Conservation (phyloP, 768 basidiomycete species). For the Kwoniella newhampshirensis region DNA sequence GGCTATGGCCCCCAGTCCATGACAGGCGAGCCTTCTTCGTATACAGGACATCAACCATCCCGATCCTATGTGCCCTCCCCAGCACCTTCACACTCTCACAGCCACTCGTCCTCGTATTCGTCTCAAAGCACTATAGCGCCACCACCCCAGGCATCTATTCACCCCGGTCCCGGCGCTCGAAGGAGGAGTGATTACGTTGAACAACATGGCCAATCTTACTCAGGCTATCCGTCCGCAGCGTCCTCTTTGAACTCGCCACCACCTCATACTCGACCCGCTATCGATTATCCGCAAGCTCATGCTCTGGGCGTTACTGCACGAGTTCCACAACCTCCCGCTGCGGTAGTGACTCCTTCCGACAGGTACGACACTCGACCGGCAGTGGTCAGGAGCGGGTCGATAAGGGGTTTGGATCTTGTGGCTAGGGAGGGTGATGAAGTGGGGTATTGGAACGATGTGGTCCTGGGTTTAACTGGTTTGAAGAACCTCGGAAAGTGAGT, state of each 20-base stretch:
- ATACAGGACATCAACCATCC: constrained; percentile 34
- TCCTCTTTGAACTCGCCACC: constrained; percentile 43
- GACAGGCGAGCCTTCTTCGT: constrained; percentile 42
- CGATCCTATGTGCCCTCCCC: constrained; percentile 24
- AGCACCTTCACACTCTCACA: constrained; percentile 24
- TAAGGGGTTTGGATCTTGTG: constrained; percentile 45
- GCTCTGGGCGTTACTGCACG: constrained; percentile 57
- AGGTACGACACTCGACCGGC: constrained; percentile 69
- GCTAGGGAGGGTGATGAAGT: constrained; percentile 78
- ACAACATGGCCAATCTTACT: constrained; percentile 61
- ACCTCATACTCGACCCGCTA: constrained; percentile 59
- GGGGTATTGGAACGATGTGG: constrained; percentile 76
- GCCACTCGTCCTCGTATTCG: constrained; percentile 42
- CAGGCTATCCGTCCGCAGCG: constrained; percentile 55
- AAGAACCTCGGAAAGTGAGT: constrained; percentile 70
- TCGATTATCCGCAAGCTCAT: constrained; percentile 69
- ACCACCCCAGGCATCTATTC: constrained; percentile 82
- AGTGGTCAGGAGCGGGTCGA: constrained; percentile 38
- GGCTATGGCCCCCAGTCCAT: constrained; percentile 47
- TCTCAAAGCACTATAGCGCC: constrained; percentile 59
- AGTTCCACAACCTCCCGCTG: constrained; percentile 70
- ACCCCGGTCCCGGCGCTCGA: constrained; percentile 70
- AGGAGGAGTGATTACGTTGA: constrained; percentile 76
- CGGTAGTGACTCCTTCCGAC: constrained; percentile 67
- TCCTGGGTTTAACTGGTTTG: constrained; percentile 77